phyloP scores from a whole-genome alignment of 2,329 filamentous ascomycete genomes.

The Colletotrichum graminicola region DNA sequence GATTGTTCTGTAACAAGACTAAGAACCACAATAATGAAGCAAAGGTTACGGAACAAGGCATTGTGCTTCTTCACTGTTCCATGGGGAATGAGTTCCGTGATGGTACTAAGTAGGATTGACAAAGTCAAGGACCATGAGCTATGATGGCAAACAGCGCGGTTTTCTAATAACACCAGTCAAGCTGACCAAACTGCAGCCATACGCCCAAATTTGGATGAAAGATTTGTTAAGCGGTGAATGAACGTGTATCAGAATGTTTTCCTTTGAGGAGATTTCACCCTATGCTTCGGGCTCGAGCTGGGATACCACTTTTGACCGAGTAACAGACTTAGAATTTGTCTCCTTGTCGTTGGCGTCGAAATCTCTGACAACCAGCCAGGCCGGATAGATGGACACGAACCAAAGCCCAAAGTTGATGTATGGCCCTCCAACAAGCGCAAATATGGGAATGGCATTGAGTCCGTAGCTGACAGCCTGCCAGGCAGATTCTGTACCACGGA shows the following conservation, averaged over 20 bases:
- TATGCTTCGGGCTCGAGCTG: not conserved
- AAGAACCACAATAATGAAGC: too few species aligned
- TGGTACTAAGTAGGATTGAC: not conserved
- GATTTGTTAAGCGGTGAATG: not conserved
- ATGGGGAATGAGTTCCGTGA: not conserved
- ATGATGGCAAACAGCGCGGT: not conserved
- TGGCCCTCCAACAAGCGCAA: conserved; percentile 71
- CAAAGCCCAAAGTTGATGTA: conserved; percentile 78
- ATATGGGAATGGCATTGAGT: conserved; percentile 68
- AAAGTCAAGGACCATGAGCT: not conserved
- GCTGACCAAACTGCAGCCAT: not conserved
- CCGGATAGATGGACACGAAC: conserved; percentile 70
- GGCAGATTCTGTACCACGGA: conserved; percentile 76
- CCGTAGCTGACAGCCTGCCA: conserved; percentile 79
- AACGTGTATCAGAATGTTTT: not conserved
- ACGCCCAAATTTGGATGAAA: not conserved
- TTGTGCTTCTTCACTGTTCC: not conserved
- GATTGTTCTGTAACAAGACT: not conserved
- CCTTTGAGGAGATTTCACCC: not conserved
- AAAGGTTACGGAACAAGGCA: not conserved
- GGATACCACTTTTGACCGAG: not conserved
- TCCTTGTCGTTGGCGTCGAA: not conserved
- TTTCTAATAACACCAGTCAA: not conserved
- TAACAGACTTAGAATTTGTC: conserved; percentile 7
- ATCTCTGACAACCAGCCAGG: conserved; percentile 66